These are phyloP conservation scores for Aristolochia californica DNA, from an alignment of 164 flowering plant species.

Conservation along the genomic window DNA sequence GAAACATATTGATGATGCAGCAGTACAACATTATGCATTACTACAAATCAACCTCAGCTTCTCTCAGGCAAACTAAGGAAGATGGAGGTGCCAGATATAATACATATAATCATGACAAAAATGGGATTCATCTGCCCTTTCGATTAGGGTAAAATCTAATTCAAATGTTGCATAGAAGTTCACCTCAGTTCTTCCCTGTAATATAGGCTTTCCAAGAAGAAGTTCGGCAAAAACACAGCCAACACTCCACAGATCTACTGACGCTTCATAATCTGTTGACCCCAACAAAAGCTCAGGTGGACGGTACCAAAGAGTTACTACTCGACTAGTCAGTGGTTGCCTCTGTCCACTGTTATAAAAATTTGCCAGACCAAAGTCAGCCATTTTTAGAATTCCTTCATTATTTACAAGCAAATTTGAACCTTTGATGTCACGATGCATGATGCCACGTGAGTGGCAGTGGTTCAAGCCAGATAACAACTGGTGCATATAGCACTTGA, in stretches of 20 bases:
- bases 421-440: conserved; percentile 97
- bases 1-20: too few species aligned
- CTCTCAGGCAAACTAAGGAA: too few species aligned
- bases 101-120: too few species aligned
- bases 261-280: conserved; percentile 72
- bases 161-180: background rate
- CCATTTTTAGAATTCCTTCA: conserved; percentile 83
- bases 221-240: conserved; percentile 96
- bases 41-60: too few species aligned
- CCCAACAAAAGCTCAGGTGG: conserved; percentile 96
- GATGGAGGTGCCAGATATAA: too few species aligned
- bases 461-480: conserved; percentile 77
- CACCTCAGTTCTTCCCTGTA: conserved; percentile 97
- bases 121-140: too few species aligned
- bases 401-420: conserved; percentile 83
- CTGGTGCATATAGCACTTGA: conserved; percentile 89
- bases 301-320: conserved; percentile 97
- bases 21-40: too few species aligned
- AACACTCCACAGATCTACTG: conserved; percentile 97
- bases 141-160: too few species aligned
- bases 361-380: conserved; percentile 95
- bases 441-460: conserved; percentile 80
- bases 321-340: conserved; percentile 90
- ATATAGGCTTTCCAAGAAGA: conserved; percentile 62
- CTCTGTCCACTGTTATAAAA: conserved; percentile 30